A percentile compares a stretch with the other conserved stretches of the same genome.
phyloP scores from a whole-genome alignment of 352 stramenopile genomes.

The Globisporangium mamillatum region DNA sequence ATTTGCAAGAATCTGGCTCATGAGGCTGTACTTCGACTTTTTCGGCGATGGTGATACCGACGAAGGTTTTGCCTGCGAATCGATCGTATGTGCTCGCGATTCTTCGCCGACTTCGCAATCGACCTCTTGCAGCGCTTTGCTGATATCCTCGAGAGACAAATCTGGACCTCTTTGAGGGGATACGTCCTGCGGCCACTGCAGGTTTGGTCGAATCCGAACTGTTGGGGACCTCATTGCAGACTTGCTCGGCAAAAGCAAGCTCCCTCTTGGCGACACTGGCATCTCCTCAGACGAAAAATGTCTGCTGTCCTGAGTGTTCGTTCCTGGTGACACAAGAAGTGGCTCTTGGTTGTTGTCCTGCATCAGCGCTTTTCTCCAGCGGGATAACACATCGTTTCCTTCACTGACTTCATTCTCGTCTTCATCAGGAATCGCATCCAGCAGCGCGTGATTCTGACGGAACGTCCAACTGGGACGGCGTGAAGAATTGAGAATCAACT shows the following conservation, averaged over 20 bases:
- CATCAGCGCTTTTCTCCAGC: not conserved
- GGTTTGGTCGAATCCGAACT: constrained; percentile 32
- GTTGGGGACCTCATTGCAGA: constrained; percentile 38
- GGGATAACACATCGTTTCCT: not conserved
- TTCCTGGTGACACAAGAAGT: not conserved
- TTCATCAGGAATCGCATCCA: constrained; percentile 54
- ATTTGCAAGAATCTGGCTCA: constrained; percentile 63
- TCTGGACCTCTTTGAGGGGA: constrained; percentile 48
- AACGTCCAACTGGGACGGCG: constrained; percentile 67
- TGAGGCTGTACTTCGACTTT: constrained; percentile 27
- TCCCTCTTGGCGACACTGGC: not conserved
- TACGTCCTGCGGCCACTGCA: constrained; percentile 37
- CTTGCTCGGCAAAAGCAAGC: constrained; percentile 12
- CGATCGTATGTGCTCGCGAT: not conserved
- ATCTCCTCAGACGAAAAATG: not conserved
- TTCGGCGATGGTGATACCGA: not conserved
- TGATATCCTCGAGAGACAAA: constrained; percentile 32
- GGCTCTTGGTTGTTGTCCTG: not conserved
- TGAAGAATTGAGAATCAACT: constrained; percentile 19
- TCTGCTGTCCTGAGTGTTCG: not conserved
- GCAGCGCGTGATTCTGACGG: constrained; percentile 44
- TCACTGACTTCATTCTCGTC: constrained; percentile 29
- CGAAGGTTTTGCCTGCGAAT: not conserved
- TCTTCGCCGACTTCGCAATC: not conserved
- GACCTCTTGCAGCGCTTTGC: constrained; percentile 20